phyloP scores from a whole-genome alignment of 2,329 filamentous ascomycete genomes.

The Colletotrichum gloeosporioides region DNA sequence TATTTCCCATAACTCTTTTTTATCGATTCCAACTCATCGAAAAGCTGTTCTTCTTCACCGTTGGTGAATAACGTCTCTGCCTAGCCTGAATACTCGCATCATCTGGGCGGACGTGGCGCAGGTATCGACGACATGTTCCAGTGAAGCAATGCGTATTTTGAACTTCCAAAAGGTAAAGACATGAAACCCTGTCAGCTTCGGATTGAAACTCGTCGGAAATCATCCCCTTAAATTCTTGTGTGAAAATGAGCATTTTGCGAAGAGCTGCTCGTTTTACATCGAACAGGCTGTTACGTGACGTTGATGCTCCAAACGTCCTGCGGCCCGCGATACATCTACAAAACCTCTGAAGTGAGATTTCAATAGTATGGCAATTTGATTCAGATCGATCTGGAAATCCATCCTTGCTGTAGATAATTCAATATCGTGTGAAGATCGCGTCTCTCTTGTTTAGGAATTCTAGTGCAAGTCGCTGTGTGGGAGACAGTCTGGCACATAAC shows the following conservation, averaged over 20 bases:
- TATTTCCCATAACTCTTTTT: fast-evolving
- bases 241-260: no score
- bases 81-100: background rate
- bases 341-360: no score
- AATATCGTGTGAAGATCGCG: background rate
- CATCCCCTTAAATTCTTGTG: no score
- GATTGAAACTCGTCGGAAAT: no score
- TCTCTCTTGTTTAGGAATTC: fast-evolving
- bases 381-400: no score
- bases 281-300: no score
- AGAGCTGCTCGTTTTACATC: no score
- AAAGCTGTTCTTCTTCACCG: fast-evolving
- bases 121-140: background rate
- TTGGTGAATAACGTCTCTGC: fast-evolving
- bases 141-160: background rate
- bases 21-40: fast-evolving
- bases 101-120: no score
- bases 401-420: background rate
- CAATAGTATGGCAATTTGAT: no score
- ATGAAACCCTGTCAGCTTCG: no score
- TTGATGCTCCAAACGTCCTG: no score
- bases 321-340: no score
- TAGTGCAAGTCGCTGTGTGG: fast-evolving
- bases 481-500: background rate
- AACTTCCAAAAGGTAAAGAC: background rate